A percentile compares a stretch with the other conserved stretches of the same genome.
These are phyloP conservation scores for Suillus ampliporus DNA, from an alignment of 768 basidiomycete genomes.

Conservation along the genomic window DNA sequence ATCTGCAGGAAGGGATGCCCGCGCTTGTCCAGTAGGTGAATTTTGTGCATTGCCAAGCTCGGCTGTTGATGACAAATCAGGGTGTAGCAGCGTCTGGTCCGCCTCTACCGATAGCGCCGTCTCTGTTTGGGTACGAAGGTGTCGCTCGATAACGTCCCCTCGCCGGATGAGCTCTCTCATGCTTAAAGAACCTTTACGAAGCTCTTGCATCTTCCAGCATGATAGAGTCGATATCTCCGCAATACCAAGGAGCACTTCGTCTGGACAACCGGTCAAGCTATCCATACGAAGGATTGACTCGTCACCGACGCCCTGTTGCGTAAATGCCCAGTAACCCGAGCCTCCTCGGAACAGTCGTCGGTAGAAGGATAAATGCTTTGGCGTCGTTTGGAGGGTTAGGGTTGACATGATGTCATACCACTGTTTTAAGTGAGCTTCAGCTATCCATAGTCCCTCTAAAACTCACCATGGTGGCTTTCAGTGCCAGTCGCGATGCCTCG, in stretches of 20 bases:
- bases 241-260: constrained; percentile 76
- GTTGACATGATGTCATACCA: constrained; percentile 82
- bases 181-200: constrained; percentile 69
- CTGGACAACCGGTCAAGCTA: constrained; percentile 74
- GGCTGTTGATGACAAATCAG: constrained; percentile 36
- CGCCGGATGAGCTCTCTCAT: constrained; percentile 74
- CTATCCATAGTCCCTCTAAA: background rate
- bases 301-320: constrained; percentile 35
- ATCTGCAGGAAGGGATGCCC: constrained; percentile 36
- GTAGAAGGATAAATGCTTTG: constrained; percentile 70
- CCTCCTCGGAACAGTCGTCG: constrained; percentile 65
- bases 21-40: constrained; percentile 31
- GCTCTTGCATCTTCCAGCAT: constrained; percentile 74
- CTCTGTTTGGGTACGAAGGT: constrained; percentile 53
- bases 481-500: constrained; percentile 57
- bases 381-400: constrained; percentile 61
- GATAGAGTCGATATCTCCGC: constrained; percentile 76
- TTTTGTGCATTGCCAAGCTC: constrained; percentile 21
- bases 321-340: constrained; percentile 50
- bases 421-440: constrained; percentile 43
- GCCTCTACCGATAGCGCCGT: constrained; percentile 34
- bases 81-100: constrained; percentile 47
- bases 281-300: constrained; percentile 66
- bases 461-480: constrained; percentile 78
- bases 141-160: constrained; percentile 74